Conservation (phyloP, 2,329 filamentous ascomycete genomes). For the Mycocentrospora acerina region DNA sequence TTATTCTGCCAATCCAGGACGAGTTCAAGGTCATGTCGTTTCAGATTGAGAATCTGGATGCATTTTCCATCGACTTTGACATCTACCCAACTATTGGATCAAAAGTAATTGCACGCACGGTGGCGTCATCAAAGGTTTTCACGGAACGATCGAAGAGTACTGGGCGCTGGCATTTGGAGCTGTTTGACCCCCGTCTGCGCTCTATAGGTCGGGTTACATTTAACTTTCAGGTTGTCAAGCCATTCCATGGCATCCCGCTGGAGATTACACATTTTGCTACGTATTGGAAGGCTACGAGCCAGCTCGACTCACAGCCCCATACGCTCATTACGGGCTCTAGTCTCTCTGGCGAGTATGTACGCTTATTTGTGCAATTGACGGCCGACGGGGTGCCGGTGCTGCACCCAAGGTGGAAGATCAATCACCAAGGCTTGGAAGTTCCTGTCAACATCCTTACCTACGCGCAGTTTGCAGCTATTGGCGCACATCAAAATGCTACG, state of each 20-base stretch:
- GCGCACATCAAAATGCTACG: constrained; percentile 32
- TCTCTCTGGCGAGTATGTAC: constrained; percentile 90
- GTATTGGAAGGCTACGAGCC: constrained; percentile 98
- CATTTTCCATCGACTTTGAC: constrained; percentile 94
- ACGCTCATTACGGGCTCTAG: constrained; percentile 93
- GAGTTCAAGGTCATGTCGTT: constrained; percentile 92
- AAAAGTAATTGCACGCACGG: constrained; percentile 94
- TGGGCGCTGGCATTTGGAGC: constrained; percentile 78
- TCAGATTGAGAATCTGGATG: constrained; percentile 90
- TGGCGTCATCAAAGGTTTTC: constrained; percentile 87
- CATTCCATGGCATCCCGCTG: constrained; percentile 85
- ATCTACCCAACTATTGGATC: constrained; percentile 97
- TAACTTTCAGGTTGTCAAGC: constrained; percentile 93
- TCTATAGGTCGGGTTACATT: constrained; percentile 94
- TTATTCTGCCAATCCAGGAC: constrained; percentile 93
- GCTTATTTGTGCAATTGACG: constrained; percentile 88
- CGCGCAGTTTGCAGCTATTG: constrained; percentile 64
- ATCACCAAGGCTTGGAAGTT: constrained; percentile 74
- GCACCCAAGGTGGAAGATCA: constrained; percentile 81
- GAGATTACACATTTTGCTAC: constrained; percentile 98
- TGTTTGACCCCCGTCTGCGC: constrained; percentile 88
- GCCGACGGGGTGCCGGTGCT: constrained; percentile 83
- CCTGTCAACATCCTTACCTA: constrained; percentile 78
- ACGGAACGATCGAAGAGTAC: constrained; percentile 72
- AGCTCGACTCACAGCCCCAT: constrained; percentile 80